Percentiles rank a stretch among this genome's conserved stretches.
Evolutionary conservation across 495 filamentous ascomycete genomes (phyloP).

Genomic region (Parathielavia appendiculata): DNA sequence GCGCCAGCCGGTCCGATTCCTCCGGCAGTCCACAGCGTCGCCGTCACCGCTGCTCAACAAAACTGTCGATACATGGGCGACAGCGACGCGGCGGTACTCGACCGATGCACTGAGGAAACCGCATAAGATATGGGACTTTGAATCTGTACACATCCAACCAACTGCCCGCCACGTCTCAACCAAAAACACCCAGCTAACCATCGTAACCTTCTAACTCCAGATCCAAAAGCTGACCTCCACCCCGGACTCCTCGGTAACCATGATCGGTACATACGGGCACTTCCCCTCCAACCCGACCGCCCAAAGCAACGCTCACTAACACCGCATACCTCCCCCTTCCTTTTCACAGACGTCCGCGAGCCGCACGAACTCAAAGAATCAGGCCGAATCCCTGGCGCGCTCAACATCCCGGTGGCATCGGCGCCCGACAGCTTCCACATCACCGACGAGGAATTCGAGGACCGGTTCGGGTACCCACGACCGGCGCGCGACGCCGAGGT

Average conservation of each 20-base stretch:
- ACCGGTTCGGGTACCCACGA: constrained; percentile 62
- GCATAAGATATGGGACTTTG: constrained; percentile 44
- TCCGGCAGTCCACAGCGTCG: neutral
- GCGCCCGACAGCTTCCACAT: constrained; percentile 75
- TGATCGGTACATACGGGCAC: constrained; percentile 14
- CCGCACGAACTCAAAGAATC: constrained; percentile 63
- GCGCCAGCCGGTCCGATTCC: neutral
- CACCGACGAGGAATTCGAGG: constrained; percentile 67
- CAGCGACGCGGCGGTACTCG: constrained; percentile 13
- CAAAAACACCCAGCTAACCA: neutral
- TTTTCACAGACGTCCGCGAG: constrained; percentile 69
- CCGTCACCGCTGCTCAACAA: neutral
- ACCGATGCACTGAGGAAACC: constrained; percentile 8
- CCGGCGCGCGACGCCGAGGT: constrained; percentile 53
- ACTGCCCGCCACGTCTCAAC: neutral
- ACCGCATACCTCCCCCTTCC: too few relatives aligned
- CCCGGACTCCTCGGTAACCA: constrained; percentile 10
- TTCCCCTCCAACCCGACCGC: too few relatives aligned
- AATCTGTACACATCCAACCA: constrained; percentile 34
- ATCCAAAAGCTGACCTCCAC: constrained; percentile 20
- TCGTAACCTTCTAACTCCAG: constrained; percentile 1
- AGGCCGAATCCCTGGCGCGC: constrained; percentile 71
- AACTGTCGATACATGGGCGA: neutral
- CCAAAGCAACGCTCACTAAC: neutral
- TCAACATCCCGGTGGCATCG: constrained; percentile 73